Conservation (phyloP, 1,139 yeast genomes). For the Pichia terricola region DNA sequence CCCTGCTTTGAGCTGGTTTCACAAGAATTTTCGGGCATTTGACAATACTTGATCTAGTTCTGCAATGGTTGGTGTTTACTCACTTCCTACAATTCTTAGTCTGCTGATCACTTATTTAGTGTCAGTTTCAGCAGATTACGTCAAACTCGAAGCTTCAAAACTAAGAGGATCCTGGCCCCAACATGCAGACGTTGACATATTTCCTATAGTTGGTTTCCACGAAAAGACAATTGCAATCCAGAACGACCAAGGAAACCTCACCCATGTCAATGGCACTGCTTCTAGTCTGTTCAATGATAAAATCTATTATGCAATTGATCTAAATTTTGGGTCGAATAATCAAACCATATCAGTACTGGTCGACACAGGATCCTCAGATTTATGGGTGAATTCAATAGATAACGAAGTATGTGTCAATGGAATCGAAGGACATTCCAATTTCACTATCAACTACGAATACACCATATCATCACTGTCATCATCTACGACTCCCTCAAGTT, state of each 20-base stretch:
- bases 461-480: not conserved
- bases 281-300: slow-evolving; percentile 7
- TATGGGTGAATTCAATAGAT: slow-evolving; percentile 36
- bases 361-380: slow-evolving; percentile 58
- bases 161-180: slow-evolving; percentile 23
- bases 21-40: too few relatives aligned
- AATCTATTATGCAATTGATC: slow-evolving; percentile 9
- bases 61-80: too few relatives aligned
- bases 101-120: too few relatives aligned
- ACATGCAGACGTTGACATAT: slow-evolving; percentile 15
- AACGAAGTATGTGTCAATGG: slow-evolving; percentile 8
- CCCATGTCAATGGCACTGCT: slow-evolving; percentile 5
- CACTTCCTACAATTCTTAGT: too few relatives aligned
- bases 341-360: slow-evolving; percentile 42
- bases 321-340: slow-evolving; percentile 43
- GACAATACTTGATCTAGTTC: too few relatives aligned
- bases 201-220: slow-evolving; percentile 11
- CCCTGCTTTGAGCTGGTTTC: too few relatives aligned
- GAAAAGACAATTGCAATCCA: not conserved
- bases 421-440: not conserved
- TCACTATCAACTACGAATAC: slow-evolving; percentile 5
- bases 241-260: not conserved
- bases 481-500: not conserved
- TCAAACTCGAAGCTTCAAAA: slow-evolving; percentile 18
- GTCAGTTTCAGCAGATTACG: slow-evolving; percentile 6